A percentile compares a stretch with the other conserved stretches of the same genome.
Conservation (phyloP, 2,329 filamentous ascomycete genomes). For the Hypoxylon sp. region DNA sequence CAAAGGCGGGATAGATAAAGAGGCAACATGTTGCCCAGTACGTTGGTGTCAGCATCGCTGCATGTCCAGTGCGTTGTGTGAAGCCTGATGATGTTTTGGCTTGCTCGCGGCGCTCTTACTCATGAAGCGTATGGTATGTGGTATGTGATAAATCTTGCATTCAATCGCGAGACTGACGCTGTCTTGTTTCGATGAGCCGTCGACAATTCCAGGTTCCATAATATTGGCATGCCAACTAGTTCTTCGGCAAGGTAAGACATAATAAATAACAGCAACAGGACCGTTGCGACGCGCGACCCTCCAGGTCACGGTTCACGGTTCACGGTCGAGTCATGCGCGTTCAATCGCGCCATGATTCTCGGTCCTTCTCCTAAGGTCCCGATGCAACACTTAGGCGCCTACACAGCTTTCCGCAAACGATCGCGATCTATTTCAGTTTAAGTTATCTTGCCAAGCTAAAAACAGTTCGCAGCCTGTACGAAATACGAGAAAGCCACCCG, state of each 20-base stretch:
- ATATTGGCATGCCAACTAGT: slow-evolving; percentile 6
- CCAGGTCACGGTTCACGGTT: background rate
- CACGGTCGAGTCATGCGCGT: slow-evolving; percentile 6
- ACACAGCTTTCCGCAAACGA: slow-evolving; percentile 8
- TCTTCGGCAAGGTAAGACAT: background rate
- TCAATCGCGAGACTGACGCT: background rate
- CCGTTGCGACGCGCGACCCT: slow-evolving; percentile 11
- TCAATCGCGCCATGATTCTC: slow-evolving; percentile 7
- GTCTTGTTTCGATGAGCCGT: slow-evolving; percentile 4
- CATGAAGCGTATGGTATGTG: background rate
- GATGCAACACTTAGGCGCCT: slow-evolving; percentile 37
- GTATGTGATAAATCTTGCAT: background rate
- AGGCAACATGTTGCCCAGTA: slow-evolving; percentile 24
- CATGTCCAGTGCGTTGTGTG: background rate
- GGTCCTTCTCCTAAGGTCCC: slow-evolving; percentile 20
- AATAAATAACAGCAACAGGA: background rate
- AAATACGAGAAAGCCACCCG: slow-evolving; percentile 27
- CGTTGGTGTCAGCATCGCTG: slow-evolving; percentile 21
- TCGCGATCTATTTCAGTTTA: slow-evolving; percentile 7
- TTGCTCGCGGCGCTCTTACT: background rate
- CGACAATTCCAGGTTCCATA: slow-evolving; percentile 2
- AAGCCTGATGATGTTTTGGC: background rate
- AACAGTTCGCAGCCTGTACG: slow-evolving; percentile 9
- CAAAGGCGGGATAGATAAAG: slow-evolving; percentile 12
- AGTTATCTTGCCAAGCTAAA: slow-evolving; percentile 29